Evolutionary conservation across 2,329 filamentous ascomycete genomes (phyloP).

Genomic region (Mycosphaerella arachidis): DNA sequence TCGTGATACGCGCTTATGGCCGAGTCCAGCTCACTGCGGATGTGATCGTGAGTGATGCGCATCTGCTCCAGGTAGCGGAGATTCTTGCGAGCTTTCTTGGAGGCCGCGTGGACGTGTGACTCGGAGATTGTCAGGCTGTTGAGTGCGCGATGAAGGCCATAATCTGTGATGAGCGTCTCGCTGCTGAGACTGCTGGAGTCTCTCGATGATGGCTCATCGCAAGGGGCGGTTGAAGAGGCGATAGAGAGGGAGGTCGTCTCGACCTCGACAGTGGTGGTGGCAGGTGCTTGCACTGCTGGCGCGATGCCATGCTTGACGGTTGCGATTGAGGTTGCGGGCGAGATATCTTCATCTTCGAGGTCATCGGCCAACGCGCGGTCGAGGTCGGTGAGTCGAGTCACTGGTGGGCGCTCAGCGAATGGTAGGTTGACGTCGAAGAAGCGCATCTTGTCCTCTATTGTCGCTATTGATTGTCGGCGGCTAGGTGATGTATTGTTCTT

Average conservation of each 20-base stretch:
- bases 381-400: neutral
- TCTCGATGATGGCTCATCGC: neutral
- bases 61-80: conserved; percentile 9
- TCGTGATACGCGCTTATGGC: conserved; percentile 5
- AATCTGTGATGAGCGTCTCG: conserved; percentile 4
- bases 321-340: too few species aligned
- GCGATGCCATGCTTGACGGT: neutral
- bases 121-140: conserved; percentile 5
- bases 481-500: neutral
- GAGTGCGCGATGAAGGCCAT: conserved; percentile 11
- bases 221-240: neutral
- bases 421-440: neutral
- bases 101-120: conserved; percentile 8
- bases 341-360: neutral
- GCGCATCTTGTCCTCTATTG: neutral
- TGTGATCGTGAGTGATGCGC: neutral
- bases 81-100: conserved; percentile 13
- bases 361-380: neutral
- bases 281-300: neutral
- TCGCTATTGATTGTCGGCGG: neutral
- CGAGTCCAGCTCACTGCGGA: conserved; percentile 3
- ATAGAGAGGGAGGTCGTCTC: neutral
- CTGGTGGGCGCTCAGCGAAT: neutral
- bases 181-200: conserved; percentile 8
- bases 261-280: neutral